Base-by-base conservation (phyloP, 768 basidiomycete species). In the Cystobasidium tubakii region DNA sequence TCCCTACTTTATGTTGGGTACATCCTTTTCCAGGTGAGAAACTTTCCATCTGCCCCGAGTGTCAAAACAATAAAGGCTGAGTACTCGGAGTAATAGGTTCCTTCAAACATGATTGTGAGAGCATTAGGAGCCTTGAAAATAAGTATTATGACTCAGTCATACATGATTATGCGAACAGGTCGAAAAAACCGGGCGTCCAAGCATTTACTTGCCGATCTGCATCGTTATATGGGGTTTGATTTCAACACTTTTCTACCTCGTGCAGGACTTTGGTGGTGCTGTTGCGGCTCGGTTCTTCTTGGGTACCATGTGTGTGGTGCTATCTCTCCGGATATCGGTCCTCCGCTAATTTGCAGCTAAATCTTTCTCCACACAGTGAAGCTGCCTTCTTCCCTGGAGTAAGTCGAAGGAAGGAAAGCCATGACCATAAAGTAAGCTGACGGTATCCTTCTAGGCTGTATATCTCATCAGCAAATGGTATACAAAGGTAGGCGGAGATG, bases 381-480 rank as follows among this genome's bases (percentile, higher is more conserved):
- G 57, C 75, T 29, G 65, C 27, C 36, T 50, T 55, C 29, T 69
- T 17, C 63, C 12, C 23, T 0, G 13, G 23, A 29, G 19, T 69
- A n/a, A 12, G 23, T 54, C 17, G 21, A 7, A 6, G 7, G 4
- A 29, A 4, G 4, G 53, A 4, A 7, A 19, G 21, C 21, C 27
- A 29, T 6, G n/a, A 4, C 7, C 21, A 54, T n/a, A n/a, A n/a
- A n/a, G n/a, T 10, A 54, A 54, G n/a, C 53, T 54, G 39, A 39
- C 6, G 39, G 39, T 39, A 39, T 15, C 39, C 15, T 88, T 88
- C 63, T 88, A 87, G 31, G 85, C 87, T 23, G 81, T 89, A 63
- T 86, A 86, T 78, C 81, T 87, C 1, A 81, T 88, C 29, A 87
- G 87, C 0, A 87, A 86, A 78, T 87, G 89, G 90, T 91, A 91